These are phyloP conservation scores for Hypomyces perniciosus DNA, from an alignment of 2,329 filamentous ascomycete genomes.

Conservation along the genomic window DNA sequence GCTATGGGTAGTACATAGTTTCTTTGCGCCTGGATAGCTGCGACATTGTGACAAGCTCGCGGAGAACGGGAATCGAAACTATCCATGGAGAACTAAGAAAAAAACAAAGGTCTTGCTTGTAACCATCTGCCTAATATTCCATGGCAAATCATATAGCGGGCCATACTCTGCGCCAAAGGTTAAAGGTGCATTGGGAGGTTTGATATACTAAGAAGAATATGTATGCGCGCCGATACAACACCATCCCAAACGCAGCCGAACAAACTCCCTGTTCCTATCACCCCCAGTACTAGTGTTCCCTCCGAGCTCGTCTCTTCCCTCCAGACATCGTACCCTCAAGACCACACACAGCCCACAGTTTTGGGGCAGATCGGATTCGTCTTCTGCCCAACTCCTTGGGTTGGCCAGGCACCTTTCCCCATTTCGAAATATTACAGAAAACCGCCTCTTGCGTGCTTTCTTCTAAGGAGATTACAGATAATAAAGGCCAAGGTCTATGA, in stretches of 20 bases:
- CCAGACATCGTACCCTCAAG: background rate
- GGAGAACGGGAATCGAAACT: no score
- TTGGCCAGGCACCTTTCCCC: background rate
- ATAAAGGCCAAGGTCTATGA: no score
- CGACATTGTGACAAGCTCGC: no score
- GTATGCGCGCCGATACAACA: background rate
- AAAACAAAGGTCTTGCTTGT: conserved; percentile 1
- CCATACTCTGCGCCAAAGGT: conserved; percentile 1
- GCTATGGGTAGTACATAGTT: no score
- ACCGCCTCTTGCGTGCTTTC: background rate
- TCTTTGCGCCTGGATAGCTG: no score
- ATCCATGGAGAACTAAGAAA: background rate
- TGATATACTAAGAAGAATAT: no score
- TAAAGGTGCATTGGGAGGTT: background rate
- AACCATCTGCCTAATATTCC: background rate
- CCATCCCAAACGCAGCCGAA: background rate
- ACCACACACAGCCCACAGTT: no score
- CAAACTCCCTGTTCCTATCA: background rate
- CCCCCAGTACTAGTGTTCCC: background rate
- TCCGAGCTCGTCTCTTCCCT: background rate
- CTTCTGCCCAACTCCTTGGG: background rate
- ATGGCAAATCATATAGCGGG: background rate
- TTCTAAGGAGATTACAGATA: background rate
- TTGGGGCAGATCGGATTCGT: background rate
- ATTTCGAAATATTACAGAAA: background rate